Percentiles rank a stretch among this genome's conserved stretches.
These are phyloP conservation scores for Phlebiopsis gigantea DNA, from an alignment of 768 basidiomycete genomes.

Conservation along the genomic window DNA sequence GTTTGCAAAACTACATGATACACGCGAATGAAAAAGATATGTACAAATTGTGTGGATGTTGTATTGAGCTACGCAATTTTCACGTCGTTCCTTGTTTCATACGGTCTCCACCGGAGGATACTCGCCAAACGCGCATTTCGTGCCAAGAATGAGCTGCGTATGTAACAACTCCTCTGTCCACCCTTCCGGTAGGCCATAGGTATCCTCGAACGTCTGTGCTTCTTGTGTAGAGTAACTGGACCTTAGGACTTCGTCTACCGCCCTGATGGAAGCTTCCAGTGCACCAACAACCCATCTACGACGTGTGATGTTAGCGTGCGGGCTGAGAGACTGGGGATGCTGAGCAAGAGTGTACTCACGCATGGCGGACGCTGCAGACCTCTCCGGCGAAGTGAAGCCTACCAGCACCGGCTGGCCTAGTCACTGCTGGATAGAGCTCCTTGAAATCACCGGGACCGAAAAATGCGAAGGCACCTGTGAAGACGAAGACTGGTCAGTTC, in stretches of 20 bases:
- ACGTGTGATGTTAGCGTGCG: not conserved
- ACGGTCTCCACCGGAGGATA: too few species aligned
- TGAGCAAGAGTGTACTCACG: conserved; percentile 9
- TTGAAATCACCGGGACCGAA: conserved; percentile 37
- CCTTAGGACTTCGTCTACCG: conserved; percentile 22
- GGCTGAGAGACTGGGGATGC: not conserved
- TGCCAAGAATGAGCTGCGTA: not conserved
- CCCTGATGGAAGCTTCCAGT: conserved; percentile 33
- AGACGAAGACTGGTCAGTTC: not conserved
- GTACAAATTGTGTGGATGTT: too few species aligned
- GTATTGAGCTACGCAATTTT: too few species aligned
- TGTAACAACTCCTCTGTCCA: not conserved
- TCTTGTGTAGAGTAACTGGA: conserved; percentile 5
- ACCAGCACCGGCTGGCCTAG: conserved; percentile 25
- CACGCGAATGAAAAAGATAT: too few species aligned
- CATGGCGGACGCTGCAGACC: conserved; percentile 33
- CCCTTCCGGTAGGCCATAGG: conserved; percentile 23
- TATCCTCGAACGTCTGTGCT: conserved; percentile 17
- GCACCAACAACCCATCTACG: conserved; percentile 35
- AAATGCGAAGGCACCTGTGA: conserved; percentile 33
- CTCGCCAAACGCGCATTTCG: too few species aligned
- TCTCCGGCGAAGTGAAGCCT: conserved; percentile 34
- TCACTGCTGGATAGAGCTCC: conserved; percentile 28
- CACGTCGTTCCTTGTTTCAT: too few species aligned
- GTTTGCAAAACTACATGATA: too few species aligned